A percentile compares a stretch with the other conserved stretches of the same genome.
phyloP scores from a whole-genome alignment of 2,329 filamentous ascomycete genomes.

The Myriosclerotinia duriaeana region DNA sequence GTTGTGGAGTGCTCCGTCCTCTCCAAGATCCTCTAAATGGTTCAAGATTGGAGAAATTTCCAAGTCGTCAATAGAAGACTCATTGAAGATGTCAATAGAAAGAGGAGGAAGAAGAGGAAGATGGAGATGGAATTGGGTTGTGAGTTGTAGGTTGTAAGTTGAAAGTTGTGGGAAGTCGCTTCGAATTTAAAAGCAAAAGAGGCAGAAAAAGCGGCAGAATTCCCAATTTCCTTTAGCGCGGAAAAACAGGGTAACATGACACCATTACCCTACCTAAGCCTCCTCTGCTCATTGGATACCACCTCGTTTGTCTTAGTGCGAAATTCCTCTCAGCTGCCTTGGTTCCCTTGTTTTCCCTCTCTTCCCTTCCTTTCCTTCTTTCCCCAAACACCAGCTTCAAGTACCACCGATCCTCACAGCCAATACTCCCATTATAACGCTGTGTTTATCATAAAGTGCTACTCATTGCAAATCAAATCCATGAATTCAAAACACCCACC shows the following conservation, averaged over 20 bases:
- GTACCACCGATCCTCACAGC: not conserved
- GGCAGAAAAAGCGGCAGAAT: not conserved
- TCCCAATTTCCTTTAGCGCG: not conserved
- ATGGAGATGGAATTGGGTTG: not conserved
- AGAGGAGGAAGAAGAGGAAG: not conserved
- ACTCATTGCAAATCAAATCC: not conserved
- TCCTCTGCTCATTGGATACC: not conserved
- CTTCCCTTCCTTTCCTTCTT: not conserved
- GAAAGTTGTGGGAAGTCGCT: not conserved
- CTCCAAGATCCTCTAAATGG: not conserved
- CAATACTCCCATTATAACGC: not conserved
- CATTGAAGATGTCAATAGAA: no score
- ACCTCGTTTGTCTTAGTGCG: not conserved
- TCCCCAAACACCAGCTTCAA: not conserved
- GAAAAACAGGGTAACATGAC: not conserved
- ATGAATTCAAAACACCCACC: not conserved
- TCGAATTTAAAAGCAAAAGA: not conserved
- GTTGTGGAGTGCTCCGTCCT: not conserved
- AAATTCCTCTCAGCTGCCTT: not conserved
- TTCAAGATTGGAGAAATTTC: not conserved
- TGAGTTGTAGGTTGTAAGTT: not conserved
- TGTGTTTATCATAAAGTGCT: not conserved
- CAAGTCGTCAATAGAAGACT: not conserved
- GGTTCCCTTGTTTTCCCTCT: not conserved
- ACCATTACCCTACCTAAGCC: constrained; percentile 1